These are phyloP conservation scores for Cynanchum wilfordii DNA, from an alignment of 257 asterid genomes.

Conservation along the genomic window DNA sequence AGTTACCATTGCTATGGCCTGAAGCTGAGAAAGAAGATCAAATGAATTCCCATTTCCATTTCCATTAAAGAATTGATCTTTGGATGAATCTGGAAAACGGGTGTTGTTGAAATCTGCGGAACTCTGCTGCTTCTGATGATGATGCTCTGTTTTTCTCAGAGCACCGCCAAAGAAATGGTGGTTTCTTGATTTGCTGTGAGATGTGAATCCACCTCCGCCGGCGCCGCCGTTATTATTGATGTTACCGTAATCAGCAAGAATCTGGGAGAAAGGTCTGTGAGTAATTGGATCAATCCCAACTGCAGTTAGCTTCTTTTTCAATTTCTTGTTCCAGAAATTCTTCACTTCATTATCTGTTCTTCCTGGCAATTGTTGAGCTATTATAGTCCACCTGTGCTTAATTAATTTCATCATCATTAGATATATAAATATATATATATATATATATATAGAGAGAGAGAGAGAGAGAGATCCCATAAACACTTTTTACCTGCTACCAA, in stretches of 20 bases:
- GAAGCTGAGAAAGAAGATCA: constrained; percentile 60
- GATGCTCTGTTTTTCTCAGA: constrained; percentile 18
- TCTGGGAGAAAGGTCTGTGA: constrained; percentile 87
- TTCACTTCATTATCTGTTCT: constrained; percentile 73
- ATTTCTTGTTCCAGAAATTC: constrained; percentile 67
- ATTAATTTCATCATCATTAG: too few relatives aligned
- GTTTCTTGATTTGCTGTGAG: constrained; percentile 39
- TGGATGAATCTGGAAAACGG: constrained; percentile 18
- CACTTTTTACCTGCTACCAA: constrained; percentile 68
- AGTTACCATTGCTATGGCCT: constrained; percentile 53
- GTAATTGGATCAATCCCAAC: constrained; percentile 94
- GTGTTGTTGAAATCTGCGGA: constrained; percentile 14
- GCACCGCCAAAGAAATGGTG: constrained; percentile 20
- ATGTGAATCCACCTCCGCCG: constrained; percentile 32
- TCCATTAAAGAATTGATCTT: constrained; percentile 14
- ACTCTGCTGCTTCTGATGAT: constrained; percentile 12
- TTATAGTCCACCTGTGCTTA: constrained; percentile 65
- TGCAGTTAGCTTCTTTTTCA: constrained; percentile 77
- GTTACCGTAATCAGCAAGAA: constrained; percentile 79
- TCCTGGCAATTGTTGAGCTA: constrained; percentile 80
- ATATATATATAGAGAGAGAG: too few relatives aligned
- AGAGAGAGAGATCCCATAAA: too few relatives aligned
- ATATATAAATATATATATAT: too few relatives aligned
- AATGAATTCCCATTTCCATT: constrained; percentile 14
- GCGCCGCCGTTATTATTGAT: constrained; percentile 9